Percentiles rank a stretch among this genome's conserved stretches.
These are phyloP conservation scores for Vachellia pachyceras DNA, from an alignment of 306 rosid species.

Conservation along the genomic window DNA sequence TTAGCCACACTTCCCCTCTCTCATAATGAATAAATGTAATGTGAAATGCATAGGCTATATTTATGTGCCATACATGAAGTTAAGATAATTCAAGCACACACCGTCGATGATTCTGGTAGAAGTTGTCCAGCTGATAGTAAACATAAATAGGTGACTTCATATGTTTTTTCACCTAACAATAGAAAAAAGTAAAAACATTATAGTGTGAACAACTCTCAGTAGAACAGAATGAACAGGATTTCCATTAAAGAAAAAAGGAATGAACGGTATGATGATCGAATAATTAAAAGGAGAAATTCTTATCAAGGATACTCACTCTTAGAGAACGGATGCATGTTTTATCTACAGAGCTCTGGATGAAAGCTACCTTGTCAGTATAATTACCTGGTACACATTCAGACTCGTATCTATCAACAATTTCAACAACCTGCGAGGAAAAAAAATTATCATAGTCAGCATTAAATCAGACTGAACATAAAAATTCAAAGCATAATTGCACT, in stretches of 20 bases:
- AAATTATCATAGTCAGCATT: constrained; percentile 41
- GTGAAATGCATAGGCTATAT: not conserved
- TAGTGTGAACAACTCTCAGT: constrained; percentile 2
- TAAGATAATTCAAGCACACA: constrained; percentile 33
- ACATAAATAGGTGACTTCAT: constrained; percentile 82
- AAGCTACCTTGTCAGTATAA: constrained; percentile 50
- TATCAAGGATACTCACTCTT: constrained; percentile 41
- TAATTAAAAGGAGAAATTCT: not conserved
- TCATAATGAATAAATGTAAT: not conserved
- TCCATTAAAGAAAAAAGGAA: not conserved
- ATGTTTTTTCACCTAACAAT: constrained; percentile 62
- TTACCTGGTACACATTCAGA: constrained; percentile 48
- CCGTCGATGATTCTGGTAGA: constrained; percentile 97
- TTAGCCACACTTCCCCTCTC: not conserved
- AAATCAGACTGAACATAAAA: constrained; percentile 32
- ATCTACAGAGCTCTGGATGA: constrained; percentile 51
- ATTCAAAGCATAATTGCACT: constrained; percentile 25
- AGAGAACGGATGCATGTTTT: constrained; percentile 55
- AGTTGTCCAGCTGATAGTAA: constrained; percentile 92
- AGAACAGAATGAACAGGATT: not conserved
- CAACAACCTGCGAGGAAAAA: constrained; percentile 70
- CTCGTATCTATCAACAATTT: constrained; percentile 73
- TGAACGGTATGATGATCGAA: not conserved
- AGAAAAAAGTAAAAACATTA: constrained; percentile 30
- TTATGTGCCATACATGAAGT: too few relatives aligned